These are phyloP conservation scores for Stylosanthes scabra DNA, from an alignment of 331 rosid genomes.

Conservation along the genomic window DNA sequence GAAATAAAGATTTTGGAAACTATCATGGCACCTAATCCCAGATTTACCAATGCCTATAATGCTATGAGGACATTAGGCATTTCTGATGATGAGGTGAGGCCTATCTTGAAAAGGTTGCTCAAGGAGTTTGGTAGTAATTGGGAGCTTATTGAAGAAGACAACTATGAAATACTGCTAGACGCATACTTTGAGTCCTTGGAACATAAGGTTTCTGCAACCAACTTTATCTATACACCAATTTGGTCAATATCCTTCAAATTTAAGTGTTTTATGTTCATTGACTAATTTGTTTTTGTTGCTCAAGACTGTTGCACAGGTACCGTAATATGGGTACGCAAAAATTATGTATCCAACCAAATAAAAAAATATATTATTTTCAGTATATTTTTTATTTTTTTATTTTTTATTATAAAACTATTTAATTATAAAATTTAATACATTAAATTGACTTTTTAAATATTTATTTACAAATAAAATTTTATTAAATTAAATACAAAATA, in stretches of 20 bases:
- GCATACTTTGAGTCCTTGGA: slow-evolving; percentile 75
- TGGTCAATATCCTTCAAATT: slow-evolving; percentile 1
- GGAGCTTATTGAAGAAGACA: slow-evolving; percentile 78
- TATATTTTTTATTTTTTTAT: too few species aligned
- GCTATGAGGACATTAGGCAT: slow-evolving; percentile 65
- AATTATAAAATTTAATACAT: too few species aligned
- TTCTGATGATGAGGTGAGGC: slow-evolving; percentile 58
- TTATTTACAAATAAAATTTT: too few species aligned
- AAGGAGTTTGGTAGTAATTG: slow-evolving; percentile 52
- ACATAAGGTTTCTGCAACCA: slow-evolving; percentile 52
- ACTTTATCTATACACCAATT: slow-evolving; percentile 2
- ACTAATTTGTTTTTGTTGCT: background rate
- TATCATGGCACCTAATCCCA: slow-evolving; percentile 55
- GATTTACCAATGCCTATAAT: slow-evolving; percentile 48
- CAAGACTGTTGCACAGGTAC: too few species aligned
- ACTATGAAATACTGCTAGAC: slow-evolving; percentile 68
- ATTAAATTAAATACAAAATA: too few species aligned
- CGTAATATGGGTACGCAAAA: too few species aligned
- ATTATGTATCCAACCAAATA: too few species aligned
- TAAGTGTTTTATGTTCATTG: background rate
- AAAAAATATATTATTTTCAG: too few species aligned
- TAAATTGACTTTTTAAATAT: too few species aligned
- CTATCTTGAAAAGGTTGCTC: slow-evolving; percentile 54
- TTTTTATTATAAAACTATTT: too few species aligned
- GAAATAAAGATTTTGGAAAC: slow-evolving; percentile 26